Base-by-base conservation (phyloP, 2,329 filamentous ascomycete genomes). In the Aspergillus sp. region DNA sequence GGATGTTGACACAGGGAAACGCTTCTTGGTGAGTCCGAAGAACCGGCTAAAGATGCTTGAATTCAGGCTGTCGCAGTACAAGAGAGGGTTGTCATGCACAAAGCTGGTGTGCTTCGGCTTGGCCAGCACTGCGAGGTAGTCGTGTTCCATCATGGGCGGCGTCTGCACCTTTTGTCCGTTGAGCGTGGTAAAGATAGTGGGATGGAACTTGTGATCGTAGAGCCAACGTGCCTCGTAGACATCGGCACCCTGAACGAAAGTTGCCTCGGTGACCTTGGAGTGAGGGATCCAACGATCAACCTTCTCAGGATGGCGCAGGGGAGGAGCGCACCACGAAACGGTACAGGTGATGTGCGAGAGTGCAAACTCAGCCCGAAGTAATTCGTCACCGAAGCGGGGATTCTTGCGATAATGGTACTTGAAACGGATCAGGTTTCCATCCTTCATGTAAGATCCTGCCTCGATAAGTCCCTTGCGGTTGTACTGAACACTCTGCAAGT, bases 281-380 rank as follows among this genome's bases (percentile, higher is more conserved):
- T 83, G 81, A 6, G 83, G 83, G 56, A 85, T 84, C 82, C 83
- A 85, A 52, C 79, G 76, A 51, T 85, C 80, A 58, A 81, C 74
- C 68, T 82, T 83, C 63, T 84, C 79, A 3, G 80, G 78, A 63
- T 81, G 80, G 17, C 78, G 78, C 39, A 78, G 75, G 3, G 82
- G 82, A 57, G 82, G 81, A 30, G 80, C 81, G 65, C 80, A 82
- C 83, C 83, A 85, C 23, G 81, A 81, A 2, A 85, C 81, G 13
- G 81, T 84, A 64, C 80, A 81, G 43, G 78, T 83, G 63, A 85
- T 80, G 66, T 85, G 82, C 4, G 81, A 78, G 55, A 85, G 74
- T 0, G 80, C 77, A 62, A 83, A 85, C 61, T 85, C 84, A 0
- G 82, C 84, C 51, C 83, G 78, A 2, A 86, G 76, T n/a, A 86